Evolutionary conservation across 352 stramenopile species (phyloP).

Genomic region (Phytophthora melonis): DNA sequence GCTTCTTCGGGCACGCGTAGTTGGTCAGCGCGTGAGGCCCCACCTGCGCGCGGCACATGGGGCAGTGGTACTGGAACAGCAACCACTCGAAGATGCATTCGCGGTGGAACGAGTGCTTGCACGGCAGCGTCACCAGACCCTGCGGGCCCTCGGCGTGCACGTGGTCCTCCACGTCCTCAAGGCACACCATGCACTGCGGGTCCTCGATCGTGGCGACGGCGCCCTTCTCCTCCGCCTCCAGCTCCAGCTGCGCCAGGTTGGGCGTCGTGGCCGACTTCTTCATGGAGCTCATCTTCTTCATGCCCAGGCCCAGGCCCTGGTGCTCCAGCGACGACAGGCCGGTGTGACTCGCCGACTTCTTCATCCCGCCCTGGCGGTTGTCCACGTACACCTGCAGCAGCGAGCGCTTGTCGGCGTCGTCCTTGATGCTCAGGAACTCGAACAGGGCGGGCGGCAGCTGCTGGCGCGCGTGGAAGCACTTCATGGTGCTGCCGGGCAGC

Average conservation of each 20-base stretch:
- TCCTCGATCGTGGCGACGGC: conserved; percentile 37
- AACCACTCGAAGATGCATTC: conserved; percentile 84
- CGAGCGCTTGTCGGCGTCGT: conserved; percentile 66
- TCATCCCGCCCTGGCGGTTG: conserved; percentile 55
- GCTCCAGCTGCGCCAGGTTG: conserved; percentile 38
- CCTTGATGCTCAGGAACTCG: conserved; percentile 63
- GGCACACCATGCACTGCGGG: conserved; percentile 51
- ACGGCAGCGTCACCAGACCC: conserved; percentile 59
- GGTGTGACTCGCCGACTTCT: conserved; percentile 45
- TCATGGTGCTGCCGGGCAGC: conserved; percentile 73
- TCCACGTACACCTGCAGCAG: conserved; percentile 80
- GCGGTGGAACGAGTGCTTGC: conserved; percentile 78
- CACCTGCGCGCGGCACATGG: conserved; percentile 66
- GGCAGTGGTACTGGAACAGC: conserved; percentile 75
- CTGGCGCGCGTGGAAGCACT: conserved; percentile 62
- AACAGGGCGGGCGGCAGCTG: conserved; percentile 60
- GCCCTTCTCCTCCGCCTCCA: conserved; percentile 40
- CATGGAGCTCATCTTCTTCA: conserved; percentile 39
- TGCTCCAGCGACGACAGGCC: conserved; percentile 43
- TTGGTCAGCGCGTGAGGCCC: conserved; percentile 68
- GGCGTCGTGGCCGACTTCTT: conserved; percentile 41
- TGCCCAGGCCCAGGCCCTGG: conserved; percentile 8
- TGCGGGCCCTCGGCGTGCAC: conserved; percentile 32
- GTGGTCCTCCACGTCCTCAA: conserved; percentile 42
- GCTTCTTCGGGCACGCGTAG: conserved; percentile 60